Base-by-base conservation (phyloP, 2,329 filamentous ascomycete genomes). In the Curvularia sp. region DNA sequence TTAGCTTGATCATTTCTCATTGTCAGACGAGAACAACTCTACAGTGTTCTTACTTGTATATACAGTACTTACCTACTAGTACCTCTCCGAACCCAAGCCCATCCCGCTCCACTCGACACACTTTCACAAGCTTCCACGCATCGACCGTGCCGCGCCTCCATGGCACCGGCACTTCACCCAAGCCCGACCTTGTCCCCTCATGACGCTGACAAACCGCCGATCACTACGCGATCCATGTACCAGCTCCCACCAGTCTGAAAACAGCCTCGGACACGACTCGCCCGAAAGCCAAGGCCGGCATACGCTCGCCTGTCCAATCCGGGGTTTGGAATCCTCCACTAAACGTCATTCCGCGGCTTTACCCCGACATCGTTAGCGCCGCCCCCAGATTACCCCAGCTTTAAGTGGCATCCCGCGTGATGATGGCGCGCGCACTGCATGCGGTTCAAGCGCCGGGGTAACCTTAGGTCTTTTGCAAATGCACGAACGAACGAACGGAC, bases 401-500 rank as follows among this genome's bases (percentile, higher is more conserved):
- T 35, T 35, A 31, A 10, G 8, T 10, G 30, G 30, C 10, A 31
- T 31, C 30, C 9, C 30, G 30, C 30, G 30, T 31, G 30, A 31
- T 31, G 30, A 31, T 31, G 30, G 30, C 30, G 10, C 28, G 8
- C 30, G 30, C 26, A 31, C 30, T 31, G 30, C 30, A 31, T 31
- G 30, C 4, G 30, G 30, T 31, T 35, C 33, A 35, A 35, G 33
- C 33, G 33, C 33, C 10, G 10, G 30, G 30, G 10, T 31, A 2
- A 31, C 30, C 10, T 31, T 10, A 7, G 30, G 30, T 28, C 26
- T 28, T 8, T 31, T 31, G 30, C 22, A 5, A 5, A 28, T 28
- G 26, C 5, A 8, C 28, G 28, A 62, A 58, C 59, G 62, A 54
- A 48, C 30, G 30, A 62, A 57, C 59, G 62, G 50, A 48, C 53